Evolutionary conservation across 495 filamentous ascomycete species (phyloP).

Genomic region (Hypoxylon cercidicola): DNA sequence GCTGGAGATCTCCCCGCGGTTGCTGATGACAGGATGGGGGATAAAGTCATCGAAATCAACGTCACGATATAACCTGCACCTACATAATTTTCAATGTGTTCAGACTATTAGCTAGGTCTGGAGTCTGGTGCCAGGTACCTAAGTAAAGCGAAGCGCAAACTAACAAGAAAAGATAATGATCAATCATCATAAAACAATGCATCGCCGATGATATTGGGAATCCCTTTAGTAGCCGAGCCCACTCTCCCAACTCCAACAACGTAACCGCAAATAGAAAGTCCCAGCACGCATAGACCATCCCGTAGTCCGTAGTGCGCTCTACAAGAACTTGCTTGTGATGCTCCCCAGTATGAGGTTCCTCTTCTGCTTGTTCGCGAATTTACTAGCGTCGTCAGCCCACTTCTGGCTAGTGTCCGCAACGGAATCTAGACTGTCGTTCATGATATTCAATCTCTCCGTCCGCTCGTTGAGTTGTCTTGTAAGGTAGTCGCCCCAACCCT

Average conservation of each 20-base stretch:
- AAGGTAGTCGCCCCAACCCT: constrained; percentile 73
- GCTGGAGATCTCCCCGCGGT: constrained; percentile 47
- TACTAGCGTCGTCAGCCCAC: constrained; percentile 87
- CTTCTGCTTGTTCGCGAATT: constrained; percentile 87
- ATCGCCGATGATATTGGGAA: constrained; percentile 23
- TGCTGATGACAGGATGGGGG: constrained; percentile 12
- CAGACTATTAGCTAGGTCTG: neutral
- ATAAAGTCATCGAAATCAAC: constrained; percentile 20
- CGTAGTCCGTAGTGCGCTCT: constrained; percentile 7
- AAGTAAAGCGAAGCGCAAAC: neutral
- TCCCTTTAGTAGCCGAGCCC: constrained; percentile 21
- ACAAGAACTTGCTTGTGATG: constrained; percentile 58
- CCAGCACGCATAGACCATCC: neutral
- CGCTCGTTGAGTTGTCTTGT: constrained; percentile 86
- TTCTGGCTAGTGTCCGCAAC: constrained; percentile 80
- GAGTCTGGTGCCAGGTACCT: neutral
- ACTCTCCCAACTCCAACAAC: constrained; percentile 22
- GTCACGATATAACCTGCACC: constrained; percentile 12
- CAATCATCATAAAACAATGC: constrained; percentile 5
- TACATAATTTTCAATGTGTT: neutral
- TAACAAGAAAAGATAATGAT: constrained; percentile 6
- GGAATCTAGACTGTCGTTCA: constrained; percentile 84
- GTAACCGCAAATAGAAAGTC: constrained; percentile 3
- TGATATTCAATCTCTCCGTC: constrained; percentile 83
- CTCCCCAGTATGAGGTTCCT: constrained; percentile 77